A percentile compares a stretch with the other conserved stretches of the same genome.
Conservation (phyloP, 768 basidiomycete species). For the Termitomyces sp. region DNA sequence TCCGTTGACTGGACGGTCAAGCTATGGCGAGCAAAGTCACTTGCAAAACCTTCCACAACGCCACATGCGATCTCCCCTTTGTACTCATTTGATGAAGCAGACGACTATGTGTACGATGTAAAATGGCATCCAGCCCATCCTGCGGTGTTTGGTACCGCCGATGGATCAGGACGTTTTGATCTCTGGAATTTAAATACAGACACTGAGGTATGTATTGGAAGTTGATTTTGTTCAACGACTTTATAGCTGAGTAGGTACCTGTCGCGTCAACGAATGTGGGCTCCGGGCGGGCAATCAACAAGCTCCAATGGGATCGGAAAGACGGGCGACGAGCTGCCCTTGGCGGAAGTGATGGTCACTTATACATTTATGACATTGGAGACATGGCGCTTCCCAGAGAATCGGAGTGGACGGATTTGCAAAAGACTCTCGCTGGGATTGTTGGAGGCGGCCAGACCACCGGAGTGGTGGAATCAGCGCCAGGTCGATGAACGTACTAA, state of each 20-base stretch:
- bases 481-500: slow-evolving; percentile 9
- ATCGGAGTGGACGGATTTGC: slow-evolving; percentile 90
- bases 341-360: slow-evolving; percentile 86
- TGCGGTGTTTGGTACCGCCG: slow-evolving; percentile 87
- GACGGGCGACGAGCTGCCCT: slow-evolving; percentile 87
- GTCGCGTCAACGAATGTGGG: slow-evolving; percentile 82
- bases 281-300: slow-evolving; percentile 84
- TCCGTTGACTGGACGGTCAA: slow-evolving; percentile 99
- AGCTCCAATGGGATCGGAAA: slow-evolving; percentile 90
- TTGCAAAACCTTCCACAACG: slow-evolving; percentile 65
- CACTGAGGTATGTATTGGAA: slow-evolving; percentile 75
- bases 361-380: slow-evolving; percentile 94
- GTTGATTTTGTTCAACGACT: neutral
- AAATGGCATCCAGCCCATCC: slow-evolving; percentile 98
- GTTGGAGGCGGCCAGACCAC: slow-evolving; percentile 49
- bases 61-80: slow-evolving; percentile 62
- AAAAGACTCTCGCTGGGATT: slow-evolving; percentile 77
- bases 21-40: slow-evolving; percentile 82
- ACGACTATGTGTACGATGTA: slow-evolving; percentile 98
- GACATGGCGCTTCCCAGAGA: slow-evolving; percentile 87
- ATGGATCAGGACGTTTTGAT: slow-evolving; percentile 94
- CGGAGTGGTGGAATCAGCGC: slow-evolving; percentile 25
- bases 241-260: slow-evolving; percentile 59
- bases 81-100: slow-evolving; percentile 95
- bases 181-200: slow-evolving; percentile 98